Conservation (phyloP, 169 alveolate genomes). For the Cryptosporidium sp. region DNA sequence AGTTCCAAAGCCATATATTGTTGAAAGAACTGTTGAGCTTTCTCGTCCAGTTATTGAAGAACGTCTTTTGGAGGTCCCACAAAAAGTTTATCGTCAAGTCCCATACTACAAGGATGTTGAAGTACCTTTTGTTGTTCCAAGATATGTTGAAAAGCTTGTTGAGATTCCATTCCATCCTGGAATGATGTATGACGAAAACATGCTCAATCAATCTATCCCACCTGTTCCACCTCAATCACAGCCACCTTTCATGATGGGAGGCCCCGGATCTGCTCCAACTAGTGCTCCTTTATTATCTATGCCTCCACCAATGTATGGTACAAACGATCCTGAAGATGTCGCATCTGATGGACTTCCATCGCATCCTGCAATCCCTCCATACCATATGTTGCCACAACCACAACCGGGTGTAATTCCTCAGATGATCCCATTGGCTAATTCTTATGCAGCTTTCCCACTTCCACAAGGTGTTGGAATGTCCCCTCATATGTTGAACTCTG, state of each 20-base stretch:
- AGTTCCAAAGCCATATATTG: constrained; percentile 84
- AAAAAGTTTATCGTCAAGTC: constrained; percentile 85
- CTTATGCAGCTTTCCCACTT: constrained; percentile 75
- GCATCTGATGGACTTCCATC: constrained; percentile 74
- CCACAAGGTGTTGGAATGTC: constrained; percentile 72
- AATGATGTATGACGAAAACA: constrained; percentile 69
- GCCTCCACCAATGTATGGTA: constrained; percentile 75
- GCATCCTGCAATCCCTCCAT: constrained; percentile 76
- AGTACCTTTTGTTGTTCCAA: constrained; percentile 87
- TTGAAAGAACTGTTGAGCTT: constrained; percentile 86
- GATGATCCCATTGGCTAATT: constrained; percentile 71
- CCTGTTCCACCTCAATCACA: constrained; percentile 72
- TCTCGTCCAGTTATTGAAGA: constrained; percentile 84
- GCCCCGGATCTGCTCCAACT: constrained; percentile 72
- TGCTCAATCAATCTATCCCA: constrained; percentile 60
- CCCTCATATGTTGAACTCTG: constrained; percentile 54
- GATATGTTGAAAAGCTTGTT: constrained; percentile 87
- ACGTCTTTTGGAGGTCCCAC: constrained; percentile 85
- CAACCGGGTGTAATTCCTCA: constrained; percentile 76
- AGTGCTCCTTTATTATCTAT: constrained; percentile 69
- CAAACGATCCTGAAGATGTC: constrained; percentile 53
- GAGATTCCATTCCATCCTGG: constrained; percentile 86
- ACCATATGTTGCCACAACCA: constrained; percentile 69
- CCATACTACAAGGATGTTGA: constrained; percentile 87
- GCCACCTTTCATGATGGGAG: constrained; percentile 41